These are phyloP conservation scores for Pterulicium gracile DNA, from an alignment of 1,284 basidiomycete species.

Conservation along the genomic window DNA sequence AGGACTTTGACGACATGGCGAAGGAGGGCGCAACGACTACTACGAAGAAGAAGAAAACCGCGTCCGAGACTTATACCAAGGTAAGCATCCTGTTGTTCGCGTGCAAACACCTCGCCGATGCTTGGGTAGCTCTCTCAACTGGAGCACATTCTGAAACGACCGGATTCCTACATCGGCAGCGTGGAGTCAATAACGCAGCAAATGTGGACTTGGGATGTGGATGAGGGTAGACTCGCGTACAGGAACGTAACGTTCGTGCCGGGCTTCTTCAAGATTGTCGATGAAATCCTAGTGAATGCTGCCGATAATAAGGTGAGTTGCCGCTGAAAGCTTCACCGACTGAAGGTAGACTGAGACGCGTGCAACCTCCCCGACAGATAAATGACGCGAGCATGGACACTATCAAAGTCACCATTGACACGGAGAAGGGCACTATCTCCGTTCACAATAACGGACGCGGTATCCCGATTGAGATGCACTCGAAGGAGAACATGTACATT, in stretches of 20 bases:
- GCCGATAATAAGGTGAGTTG: slow-evolving; percentile 89
- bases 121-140: slow-evolving; percentile 80
- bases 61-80: slow-evolving; percentile 90
- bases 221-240: slow-evolving; percentile 70
- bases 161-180: slow-evolving; percentile 97
- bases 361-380: slow-evolving; percentile 41
- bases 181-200: slow-evolving; percentile 75
- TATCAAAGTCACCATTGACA: slow-evolving; percentile 81
- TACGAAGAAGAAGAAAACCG: slow-evolving; percentile 65
- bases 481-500: slow-evolving; percentile 90
- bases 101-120: slow-evolving; percentile 6
- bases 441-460: slow-evolving; percentile 96
- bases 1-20: slow-evolving; percentile 18
- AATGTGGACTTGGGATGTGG: slow-evolving; percentile 89
- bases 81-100: slow-evolving; percentile 25
- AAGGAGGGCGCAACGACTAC: slow-evolving; percentile 18
- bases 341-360: not conserved
- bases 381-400: slow-evolving; percentile 85
- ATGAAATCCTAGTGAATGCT: slow-evolving; percentile 98
- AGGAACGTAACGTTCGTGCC: slow-evolving; percentile 89
- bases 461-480: slow-evolving; percentile 96
- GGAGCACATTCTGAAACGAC: slow-evolving; percentile 93
- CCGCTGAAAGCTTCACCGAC: too few species aligned
- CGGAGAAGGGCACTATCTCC: slow-evolving; percentile 79
- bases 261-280: slow-evolving; percentile 99